A percentile compares a stretch with the other conserved stretches of the same genome.
Conservation (phyloP, 257 asterid genomes). For the Dorcoceras hygrometricum region DNA sequence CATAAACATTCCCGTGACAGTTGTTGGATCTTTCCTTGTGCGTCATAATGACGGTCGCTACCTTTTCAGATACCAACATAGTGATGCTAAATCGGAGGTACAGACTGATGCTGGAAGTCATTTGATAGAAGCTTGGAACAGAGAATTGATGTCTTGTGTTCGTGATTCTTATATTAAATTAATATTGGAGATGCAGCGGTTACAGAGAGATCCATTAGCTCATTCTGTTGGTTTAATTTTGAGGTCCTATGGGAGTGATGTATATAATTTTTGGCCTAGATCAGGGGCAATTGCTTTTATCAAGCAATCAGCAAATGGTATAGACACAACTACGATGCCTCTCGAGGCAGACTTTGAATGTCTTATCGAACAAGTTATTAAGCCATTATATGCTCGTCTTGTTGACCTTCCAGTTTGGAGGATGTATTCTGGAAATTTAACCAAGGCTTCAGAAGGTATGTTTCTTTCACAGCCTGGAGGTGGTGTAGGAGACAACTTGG, state of each 20-base stretch:
- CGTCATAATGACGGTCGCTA: slow-evolving; percentile 84
- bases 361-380: slow-evolving; percentile 67
- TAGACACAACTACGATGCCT: slow-evolving; percentile 36
- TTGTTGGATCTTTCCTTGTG: slow-evolving; percentile 88
- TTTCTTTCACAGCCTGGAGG: slow-evolving; percentile 92
- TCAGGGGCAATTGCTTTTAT: slow-evolving; percentile 38
- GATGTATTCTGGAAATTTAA: slow-evolving; percentile 82
- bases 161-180: slow-evolving; percentile 82
- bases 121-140: slow-evolving; percentile 93
- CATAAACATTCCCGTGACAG: slow-evolving; percentile 62
- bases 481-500: slow-evolving; percentile 71
- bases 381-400: slow-evolving; percentile 74
- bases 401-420: slow-evolving; percentile 91
- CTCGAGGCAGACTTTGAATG: slow-evolving; percentile 73
- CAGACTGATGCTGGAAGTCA: slow-evolving; percentile 78
- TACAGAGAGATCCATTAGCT: slow-evolving; percentile 67
- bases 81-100: slow-evolving; percentile 37
- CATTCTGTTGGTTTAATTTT: slow-evolving; percentile 52
- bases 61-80: slow-evolving; percentile 71
- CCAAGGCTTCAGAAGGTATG: slow-evolving; percentile 92
- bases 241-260: slow-evolving; percentile 60
- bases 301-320: slow-evolving; percentile 38
- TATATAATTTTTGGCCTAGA: slow-evolving; percentile 90
- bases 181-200: slow-evolving; percentile 86
- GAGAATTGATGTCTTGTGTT: slow-evolving; percentile 90